phyloP scores from a whole-genome alignment of 1,139 yeast genomes.

The Yamadazyma atlantica region DNA sequence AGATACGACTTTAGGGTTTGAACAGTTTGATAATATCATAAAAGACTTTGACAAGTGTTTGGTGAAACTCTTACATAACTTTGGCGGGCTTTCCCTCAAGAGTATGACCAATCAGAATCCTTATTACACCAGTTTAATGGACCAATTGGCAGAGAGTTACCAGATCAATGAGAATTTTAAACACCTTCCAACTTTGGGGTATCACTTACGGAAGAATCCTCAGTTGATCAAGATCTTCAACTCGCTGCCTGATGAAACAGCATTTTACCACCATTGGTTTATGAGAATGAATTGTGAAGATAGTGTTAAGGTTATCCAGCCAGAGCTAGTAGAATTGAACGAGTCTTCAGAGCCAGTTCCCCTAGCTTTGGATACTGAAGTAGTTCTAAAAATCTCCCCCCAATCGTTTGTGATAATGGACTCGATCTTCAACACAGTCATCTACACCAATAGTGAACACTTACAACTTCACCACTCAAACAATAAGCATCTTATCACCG shows the following conservation, averaged over 20 bases:
- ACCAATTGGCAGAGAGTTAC: slow-evolving; percentile 16
- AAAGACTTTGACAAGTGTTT: slow-evolving; percentile 27
- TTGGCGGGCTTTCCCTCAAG: slow-evolving; percentile 28
- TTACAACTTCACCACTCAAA: slow-evolving; percentile 34
- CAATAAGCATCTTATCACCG: slow-evolving; percentile 23
- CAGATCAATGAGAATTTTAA: slow-evolving; percentile 27
- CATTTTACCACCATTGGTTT: slow-evolving; percentile 36
- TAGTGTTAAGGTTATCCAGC: slow-evolving; percentile 28
- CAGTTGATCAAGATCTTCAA: slow-evolving; percentile 37
- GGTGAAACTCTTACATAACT: slow-evolving; percentile 28
- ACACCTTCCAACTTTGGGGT: slow-evolving; percentile 28
- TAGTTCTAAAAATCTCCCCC: slow-evolving; percentile 15
- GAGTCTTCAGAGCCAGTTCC: slow-evolving; percentile 5
- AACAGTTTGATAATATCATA: slow-evolving; percentile 28
- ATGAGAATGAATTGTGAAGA: slow-evolving; percentile 16
- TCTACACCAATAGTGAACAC: slow-evolving; percentile 21
- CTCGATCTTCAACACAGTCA: slow-evolving; percentile 25
- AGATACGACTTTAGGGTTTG: slow-evolving; percentile 37
- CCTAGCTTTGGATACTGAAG: slow-evolving; percentile 21
- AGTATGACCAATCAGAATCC: slow-evolving; percentile 15
- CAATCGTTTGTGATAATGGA: slow-evolving; percentile 30
- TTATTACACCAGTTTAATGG: slow-evolving; percentile 23
- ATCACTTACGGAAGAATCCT: slow-evolving; percentile 34
- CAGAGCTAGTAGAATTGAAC: slow-evolving; percentile 17
- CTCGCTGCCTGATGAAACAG: slow-evolving; percentile 47